Percentiles rank a stretch among this genome's conserved stretches.
phyloP scores from a whole-genome alignment of 2,329 filamentous ascomycete genomes.

The Rutstroemia sp. region DNA sequence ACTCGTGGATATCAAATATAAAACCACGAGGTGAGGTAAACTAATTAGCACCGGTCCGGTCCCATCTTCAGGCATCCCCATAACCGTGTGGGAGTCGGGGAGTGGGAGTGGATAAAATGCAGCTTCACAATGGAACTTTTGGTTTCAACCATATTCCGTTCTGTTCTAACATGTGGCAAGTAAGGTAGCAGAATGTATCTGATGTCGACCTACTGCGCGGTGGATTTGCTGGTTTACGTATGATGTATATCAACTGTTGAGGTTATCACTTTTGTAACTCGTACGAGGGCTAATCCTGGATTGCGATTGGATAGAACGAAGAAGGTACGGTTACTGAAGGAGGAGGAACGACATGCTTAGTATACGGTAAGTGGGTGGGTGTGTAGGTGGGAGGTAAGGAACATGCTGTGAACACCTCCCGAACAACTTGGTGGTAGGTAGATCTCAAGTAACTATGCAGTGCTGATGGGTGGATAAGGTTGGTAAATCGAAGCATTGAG shows the following conservation, averaged over 20 bases:
- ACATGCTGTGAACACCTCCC: no score
- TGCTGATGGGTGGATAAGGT: background rate
- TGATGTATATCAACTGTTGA: conserved; percentile 6
- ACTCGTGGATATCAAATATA: conserved; percentile 5
- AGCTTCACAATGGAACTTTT: background rate
- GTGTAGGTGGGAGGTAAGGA: no score
- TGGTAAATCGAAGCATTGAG: background rate
- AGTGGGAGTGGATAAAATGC: background rate
- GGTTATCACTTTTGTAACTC: background rate
- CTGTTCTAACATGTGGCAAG: background rate
- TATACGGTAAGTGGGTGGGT: no score
- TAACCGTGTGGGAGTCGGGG: background rate
- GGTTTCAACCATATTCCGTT: conserved; percentile 1
- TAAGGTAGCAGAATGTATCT: background rate
- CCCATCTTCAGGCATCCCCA: background rate
- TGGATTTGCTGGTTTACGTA: background rate
- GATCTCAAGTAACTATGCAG: background rate
- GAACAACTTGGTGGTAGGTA: no score
- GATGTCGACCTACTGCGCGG: background rate
- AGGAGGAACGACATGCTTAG: no score
- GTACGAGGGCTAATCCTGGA: background rate
- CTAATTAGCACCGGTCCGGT: no score
- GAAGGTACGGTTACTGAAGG: no score
- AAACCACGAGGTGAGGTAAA: conserved; percentile 3
- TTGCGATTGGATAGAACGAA: background rate